phyloP scores from a whole-genome alignment of 257 asterid genomes.

The Vinca minor region DNA sequence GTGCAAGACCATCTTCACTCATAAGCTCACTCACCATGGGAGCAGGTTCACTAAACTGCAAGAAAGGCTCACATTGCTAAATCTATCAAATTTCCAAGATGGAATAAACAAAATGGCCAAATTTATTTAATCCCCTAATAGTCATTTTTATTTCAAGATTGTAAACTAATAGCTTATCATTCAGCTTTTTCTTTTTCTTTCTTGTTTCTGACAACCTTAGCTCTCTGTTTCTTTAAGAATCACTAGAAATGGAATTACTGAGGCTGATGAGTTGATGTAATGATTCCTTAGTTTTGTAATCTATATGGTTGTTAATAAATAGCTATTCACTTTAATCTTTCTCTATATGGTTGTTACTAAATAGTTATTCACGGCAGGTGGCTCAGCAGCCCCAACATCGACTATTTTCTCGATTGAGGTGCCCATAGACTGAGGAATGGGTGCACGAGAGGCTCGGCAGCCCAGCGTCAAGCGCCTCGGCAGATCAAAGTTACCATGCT shows the following conservation, averaged over 20 bases:
- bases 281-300: background rate
- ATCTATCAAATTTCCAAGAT: background rate
- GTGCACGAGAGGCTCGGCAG: no score
- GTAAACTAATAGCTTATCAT: background rate
- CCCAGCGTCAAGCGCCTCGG: no score
- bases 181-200: background rate
- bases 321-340: no score
- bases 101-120: background rate
- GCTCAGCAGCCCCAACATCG: no score
- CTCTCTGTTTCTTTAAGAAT: slow-evolving; percentile 3
- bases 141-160: background rate
- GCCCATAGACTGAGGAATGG: no score
- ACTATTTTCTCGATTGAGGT: no score
- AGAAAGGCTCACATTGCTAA: slow-evolving; percentile 53
- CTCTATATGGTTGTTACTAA: no score
- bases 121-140: background rate
- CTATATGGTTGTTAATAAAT: no score
- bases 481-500: no score
- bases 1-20: slow-evolving; percentile 70
- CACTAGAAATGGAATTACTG: background rate
- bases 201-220: slow-evolving; percentile 7
- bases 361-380: no score
- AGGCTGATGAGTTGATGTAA: slow-evolving; percentile 21
- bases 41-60: slow-evolving; percentile 63
- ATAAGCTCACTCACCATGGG: slow-evolving; percentile 46